A percentile compares a stretch with the other conserved stretches of the same genome.
phyloP scores from a whole-genome alignment of 2,329 filamentous ascomycete genomes.

The Dactylonectria estremocensis region DNA sequence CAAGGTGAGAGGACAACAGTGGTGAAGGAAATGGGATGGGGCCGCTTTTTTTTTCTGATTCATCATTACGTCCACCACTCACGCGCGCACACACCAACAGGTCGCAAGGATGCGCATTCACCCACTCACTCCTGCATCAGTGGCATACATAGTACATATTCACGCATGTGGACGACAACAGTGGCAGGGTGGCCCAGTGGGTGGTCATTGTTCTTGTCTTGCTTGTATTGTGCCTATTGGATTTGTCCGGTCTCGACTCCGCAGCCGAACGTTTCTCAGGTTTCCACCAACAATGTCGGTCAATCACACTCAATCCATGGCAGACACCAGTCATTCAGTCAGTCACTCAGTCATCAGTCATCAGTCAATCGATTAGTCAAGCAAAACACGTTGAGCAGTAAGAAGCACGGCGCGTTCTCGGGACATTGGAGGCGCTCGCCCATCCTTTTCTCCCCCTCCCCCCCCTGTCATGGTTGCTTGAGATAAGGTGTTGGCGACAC shows the following conservation, averaged over 20 bases:
- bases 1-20: background rate
- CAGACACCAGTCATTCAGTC: background rate
- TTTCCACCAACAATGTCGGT: background rate
- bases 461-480: conserved; percentile 35
- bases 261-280: no score
- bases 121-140: conserved; percentile 16
- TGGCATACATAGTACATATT: conserved; percentile 10
- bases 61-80: conserved; percentile 32
- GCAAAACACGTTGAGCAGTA: conserved; percentile 12
- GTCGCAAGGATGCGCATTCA: conserved; percentile 12
- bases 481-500: conserved; percentile 45
- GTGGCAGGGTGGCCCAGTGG: no score
- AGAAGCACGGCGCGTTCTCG: conserved; percentile 17
- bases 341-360: background rate
- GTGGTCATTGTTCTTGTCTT: conserved; percentile 4
- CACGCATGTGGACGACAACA: conserved; percentile 5
- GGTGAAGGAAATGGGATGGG: conserved; percentile 15
- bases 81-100: conserved; percentile 25
- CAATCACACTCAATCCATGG: background rate
- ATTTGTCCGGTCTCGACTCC: no score
- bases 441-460: conserved; percentile 6
- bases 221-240: background rate
- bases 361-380: background rate
- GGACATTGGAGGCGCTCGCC: conserved; percentile 27
- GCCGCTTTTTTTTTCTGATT: conserved; percentile 32